phyloP scores from a whole-genome alignment of 805 yeast genomes.

The Candida quercuum region DNA sequence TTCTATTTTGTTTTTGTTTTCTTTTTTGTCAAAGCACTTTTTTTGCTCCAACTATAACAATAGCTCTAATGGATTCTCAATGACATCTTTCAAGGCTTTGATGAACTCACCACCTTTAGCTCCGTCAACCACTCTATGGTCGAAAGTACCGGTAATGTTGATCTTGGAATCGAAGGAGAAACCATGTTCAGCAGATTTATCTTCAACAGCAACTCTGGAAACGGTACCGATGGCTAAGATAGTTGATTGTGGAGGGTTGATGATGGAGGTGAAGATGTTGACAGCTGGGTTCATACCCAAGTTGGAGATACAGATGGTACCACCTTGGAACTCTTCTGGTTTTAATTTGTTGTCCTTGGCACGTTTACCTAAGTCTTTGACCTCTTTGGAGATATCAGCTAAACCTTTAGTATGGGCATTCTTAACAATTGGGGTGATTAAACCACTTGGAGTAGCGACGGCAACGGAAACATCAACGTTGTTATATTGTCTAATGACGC shows the following conservation, averaged over 20 bases:
- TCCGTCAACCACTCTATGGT: conserved; percentile 97
- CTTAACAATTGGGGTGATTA: conserved; percentile 92
- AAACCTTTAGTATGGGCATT: conserved; percentile 87
- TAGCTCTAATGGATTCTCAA: conserved; percentile 95
- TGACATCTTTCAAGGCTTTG: conserved; percentile 81
- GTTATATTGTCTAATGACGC: conserved; percentile 85
- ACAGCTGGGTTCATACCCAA: conserved; percentile 98
- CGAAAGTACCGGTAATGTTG: conserved; percentile 93
- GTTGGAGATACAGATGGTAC: conserved; percentile 97
- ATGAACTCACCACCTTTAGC: conserved; percentile 97
- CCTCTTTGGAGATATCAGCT: conserved; percentile 69
- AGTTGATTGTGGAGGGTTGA: conserved; percentile 96
- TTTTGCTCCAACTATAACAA: conserved; percentile 56
- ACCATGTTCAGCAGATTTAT: conserved; percentile 85
- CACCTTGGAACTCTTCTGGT: conserved; percentile 99
- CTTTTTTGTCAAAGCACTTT: background rate
- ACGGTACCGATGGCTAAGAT: conserved; percentile 93
- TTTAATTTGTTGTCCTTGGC: conserved; percentile 89
- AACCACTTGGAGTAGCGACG: conserved; percentile 96
- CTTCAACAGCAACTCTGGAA: conserved; percentile 89
- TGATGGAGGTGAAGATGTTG: conserved; percentile 86
- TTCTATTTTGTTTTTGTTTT: background rate
- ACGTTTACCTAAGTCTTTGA: conserved; percentile 92
- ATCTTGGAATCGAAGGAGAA: conserved; percentile 88
- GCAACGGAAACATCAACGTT: conserved; percentile 97